These are phyloP conservation scores for Plasmodium knowlesi DNA, from an alignment of 169 alveolate genomes.

Conservation along the genomic window DNA sequence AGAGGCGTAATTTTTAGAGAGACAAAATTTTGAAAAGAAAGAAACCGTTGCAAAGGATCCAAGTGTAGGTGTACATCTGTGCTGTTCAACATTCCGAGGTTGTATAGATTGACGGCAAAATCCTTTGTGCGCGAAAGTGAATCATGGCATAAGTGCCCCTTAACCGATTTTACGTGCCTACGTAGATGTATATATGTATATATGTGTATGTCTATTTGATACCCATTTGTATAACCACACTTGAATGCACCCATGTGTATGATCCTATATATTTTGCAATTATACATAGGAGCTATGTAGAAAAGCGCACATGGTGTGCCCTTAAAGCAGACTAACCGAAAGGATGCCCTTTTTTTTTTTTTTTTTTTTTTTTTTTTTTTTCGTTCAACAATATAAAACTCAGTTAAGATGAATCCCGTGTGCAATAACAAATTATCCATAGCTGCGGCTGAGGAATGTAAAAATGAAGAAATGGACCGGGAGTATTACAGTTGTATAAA, in stretches of 20 bases:
- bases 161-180: not conserved
- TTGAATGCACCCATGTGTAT: not conserved
- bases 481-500: constrained; percentile 52
- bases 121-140: not conserved
- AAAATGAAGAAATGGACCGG: constrained; percentile 41
- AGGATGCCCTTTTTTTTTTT: not conserved
- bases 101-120: not conserved
- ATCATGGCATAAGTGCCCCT: not conserved
- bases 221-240: not conserved
- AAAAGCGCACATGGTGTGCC: not conserved
- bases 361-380: not conserved
- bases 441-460: constrained; percentile 14
- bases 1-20: not conserved
- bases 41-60: not conserved
- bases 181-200: not conserved
- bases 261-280: not conserved
- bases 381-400: not conserved
- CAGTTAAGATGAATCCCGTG: constrained; percentile 20
- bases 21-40: not conserved
- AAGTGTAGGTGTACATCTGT: not conserved
- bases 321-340: not conserved
- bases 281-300: not conserved
- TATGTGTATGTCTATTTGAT: no score
- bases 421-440: not conserved
- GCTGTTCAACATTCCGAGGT: not conserved